phyloP scores from a whole-genome alignment of 371 early-diverging fungal genomes.

The Globomyces sp. region DNA sequence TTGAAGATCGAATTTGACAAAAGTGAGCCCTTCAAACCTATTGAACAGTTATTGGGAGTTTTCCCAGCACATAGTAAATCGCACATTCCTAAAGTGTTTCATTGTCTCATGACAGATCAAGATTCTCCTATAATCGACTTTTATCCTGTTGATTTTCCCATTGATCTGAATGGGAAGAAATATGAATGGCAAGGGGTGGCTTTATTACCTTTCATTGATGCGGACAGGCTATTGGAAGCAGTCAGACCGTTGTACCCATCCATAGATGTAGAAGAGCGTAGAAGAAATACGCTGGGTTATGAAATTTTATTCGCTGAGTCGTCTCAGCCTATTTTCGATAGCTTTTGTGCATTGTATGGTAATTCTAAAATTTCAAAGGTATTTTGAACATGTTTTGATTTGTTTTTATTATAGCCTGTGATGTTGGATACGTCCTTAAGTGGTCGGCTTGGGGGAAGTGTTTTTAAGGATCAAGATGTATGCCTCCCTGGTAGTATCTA shows the following conservation, averaged over 20 bases:
- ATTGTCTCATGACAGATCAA: slow-evolving; percentile 80
- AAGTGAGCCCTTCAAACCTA: slow-evolving; percentile 88
- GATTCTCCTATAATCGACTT: slow-evolving; percentile 86
- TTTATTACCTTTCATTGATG: slow-evolving; percentile 91
- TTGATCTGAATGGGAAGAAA: slow-evolving; percentile 98
- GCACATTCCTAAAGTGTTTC: slow-evolving; percentile 81
- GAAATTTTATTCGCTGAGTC: slow-evolving; percentile 71
- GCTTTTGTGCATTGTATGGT: slow-evolving; percentile 54
- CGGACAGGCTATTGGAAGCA: slow-evolving; percentile 73
- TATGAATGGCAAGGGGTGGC: slow-evolving; percentile 98
- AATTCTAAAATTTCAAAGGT: slow-evolving; percentile 25
- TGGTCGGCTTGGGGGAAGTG: slow-evolving; percentile 62
- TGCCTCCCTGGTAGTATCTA: slow-evolving; percentile 72
- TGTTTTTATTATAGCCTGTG: slow-evolving; percentile 35
- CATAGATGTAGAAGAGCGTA: slow-evolving; percentile 71
- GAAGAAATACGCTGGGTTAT: slow-evolving; percentile 74
- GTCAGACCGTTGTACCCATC: slow-evolving; percentile 66
- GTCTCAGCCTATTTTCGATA: slow-evolving; percentile 63
- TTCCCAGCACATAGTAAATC: slow-evolving; percentile 84
- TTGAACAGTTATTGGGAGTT: slow-evolving; percentile 99
- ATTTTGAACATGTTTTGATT: neutral
- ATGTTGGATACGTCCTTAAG: slow-evolving; percentile 57
- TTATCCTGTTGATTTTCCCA: slow-evolving; percentile 89
- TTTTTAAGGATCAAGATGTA: slow-evolving; percentile 60
- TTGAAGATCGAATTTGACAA: slow-evolving; percentile 72